Evolutionary conservation across 768 basidiomycete genomes (phyloP).

Genomic region (Lentinula edodes): DNA sequence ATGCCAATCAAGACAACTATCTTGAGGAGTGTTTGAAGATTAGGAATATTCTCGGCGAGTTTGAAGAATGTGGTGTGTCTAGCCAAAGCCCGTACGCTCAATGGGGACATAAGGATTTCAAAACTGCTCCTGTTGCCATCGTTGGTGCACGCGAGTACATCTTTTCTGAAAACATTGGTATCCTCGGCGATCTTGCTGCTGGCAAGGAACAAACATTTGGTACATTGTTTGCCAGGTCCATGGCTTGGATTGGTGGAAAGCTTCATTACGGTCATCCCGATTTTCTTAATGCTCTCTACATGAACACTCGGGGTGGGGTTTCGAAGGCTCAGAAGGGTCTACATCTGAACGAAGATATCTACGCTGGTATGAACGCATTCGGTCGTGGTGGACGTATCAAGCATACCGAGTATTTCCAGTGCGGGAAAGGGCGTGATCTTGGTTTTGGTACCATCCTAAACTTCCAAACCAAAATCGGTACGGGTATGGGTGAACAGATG

Average conservation of each 20-base stretch:
- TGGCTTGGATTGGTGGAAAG: conserved; percentile 98
- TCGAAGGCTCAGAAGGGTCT: conserved; percentile 99
- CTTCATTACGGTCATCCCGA: conserved; percentile 99
- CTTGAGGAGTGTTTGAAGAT: conserved; percentile 99
- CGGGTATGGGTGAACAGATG: conserved; percentile 99
- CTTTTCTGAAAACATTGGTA: conserved; percentile 99
- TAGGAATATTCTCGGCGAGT: conserved; percentile 95
- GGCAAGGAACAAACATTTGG: conserved; percentile 99
- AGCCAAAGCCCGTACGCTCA: conserved; percentile 89
- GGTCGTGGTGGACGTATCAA: conserved; percentile 97
- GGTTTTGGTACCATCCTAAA: conserved; percentile 99
- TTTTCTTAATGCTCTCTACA: conserved; percentile 96
- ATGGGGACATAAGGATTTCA: conserved; percentile 86
- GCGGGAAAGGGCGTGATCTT: conserved; percentile 97
- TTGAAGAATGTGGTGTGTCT: conserved; percentile 87
- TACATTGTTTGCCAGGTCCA: conserved; percentile 90
- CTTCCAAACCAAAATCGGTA: conserved; percentile 99
- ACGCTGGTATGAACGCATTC: conserved; percentile 97
- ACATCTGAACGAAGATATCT: conserved; percentile 99
- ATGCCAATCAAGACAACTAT: conserved; percentile 99
- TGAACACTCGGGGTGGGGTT: conserved; percentile 97
- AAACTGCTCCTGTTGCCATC: conserved; percentile 86
- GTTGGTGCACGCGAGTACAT: conserved; percentile 99
- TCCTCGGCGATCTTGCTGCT: conserved; percentile 95
- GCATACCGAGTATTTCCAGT: conserved; percentile 99